Conservation (phyloP, 139 green algal species). For the Closterium sp. region DNA sequence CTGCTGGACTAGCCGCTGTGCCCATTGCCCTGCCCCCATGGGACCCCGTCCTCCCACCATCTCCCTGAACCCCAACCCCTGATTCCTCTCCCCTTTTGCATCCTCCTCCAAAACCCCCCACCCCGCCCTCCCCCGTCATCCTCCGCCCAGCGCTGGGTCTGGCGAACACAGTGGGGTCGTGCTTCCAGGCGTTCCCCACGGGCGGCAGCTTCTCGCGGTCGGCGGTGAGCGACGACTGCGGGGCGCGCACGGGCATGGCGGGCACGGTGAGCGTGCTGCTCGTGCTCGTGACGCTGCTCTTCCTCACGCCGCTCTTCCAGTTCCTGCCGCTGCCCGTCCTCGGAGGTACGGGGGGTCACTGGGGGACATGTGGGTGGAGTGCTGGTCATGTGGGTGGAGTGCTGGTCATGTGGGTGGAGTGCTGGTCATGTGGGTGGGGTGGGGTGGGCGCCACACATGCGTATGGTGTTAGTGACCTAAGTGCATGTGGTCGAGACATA, state of each 20-base stretch:
- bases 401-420: neutral
- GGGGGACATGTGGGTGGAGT: neutral
- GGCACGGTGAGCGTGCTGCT: slow-evolving; percentile 54
- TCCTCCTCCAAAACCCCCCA: neutral
- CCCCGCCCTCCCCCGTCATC: too few species aligned
- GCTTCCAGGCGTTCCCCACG: slow-evolving; percentile 84
- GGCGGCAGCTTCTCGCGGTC: slow-evolving; percentile 78
- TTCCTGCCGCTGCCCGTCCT: slow-evolving; percentile 36
- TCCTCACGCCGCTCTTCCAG: slow-evolving; percentile 47
- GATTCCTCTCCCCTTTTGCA: too few species aligned
- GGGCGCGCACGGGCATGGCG: slow-evolving; percentile 63
- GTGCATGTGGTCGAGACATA: too few species aligned
- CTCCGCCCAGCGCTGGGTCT: slow-evolving; percentile 63
- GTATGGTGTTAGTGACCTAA: too few species aligned
- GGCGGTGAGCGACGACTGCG: slow-evolving; percentile 70
- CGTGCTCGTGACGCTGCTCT: slow-evolving; percentile 34
- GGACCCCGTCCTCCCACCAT: too few species aligned
- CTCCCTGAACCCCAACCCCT: too few species aligned
- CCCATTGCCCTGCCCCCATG: too few species aligned
- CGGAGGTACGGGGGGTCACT: slow-evolving; percentile 13
- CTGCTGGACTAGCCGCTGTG: too few species aligned
- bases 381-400: neutral
- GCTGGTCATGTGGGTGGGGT: neutral
- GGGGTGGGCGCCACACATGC: too few species aligned
- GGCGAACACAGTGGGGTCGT: slow-evolving; percentile 78